phyloP scores from a whole-genome alignment of 805 yeast species.

The Candida vaughaniae region DNA sequence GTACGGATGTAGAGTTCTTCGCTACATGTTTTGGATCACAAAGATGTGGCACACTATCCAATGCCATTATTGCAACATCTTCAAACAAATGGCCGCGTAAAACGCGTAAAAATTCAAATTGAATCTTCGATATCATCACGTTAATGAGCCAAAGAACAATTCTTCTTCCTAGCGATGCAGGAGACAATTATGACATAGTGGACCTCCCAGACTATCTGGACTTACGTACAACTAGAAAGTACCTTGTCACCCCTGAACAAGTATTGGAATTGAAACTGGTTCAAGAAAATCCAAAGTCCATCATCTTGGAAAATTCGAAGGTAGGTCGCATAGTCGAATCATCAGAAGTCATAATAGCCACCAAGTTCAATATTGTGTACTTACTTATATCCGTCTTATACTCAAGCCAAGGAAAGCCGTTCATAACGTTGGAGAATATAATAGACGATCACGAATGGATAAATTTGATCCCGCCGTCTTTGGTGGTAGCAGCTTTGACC shows the following conservation, averaged over 20 bases:
- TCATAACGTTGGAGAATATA: conserved; percentile 44
- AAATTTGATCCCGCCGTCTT: conserved; percentile 21
- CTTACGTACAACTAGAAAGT: conserved; percentile 3
- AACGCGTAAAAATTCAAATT: too few species aligned
- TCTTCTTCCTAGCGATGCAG: conserved; percentile 10
- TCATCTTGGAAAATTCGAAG: conserved; percentile 24
- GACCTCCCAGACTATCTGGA: conserved; percentile 11
- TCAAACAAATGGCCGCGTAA: too few species aligned
- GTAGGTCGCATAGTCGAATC: conserved; percentile 41
- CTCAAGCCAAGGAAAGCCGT: conserved; percentile 9
- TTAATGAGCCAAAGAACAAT: conserved; percentile 10
- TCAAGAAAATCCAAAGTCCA: conserved; percentile 35
- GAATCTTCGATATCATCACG: conserved; percentile 2
- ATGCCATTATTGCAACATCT: too few species aligned
- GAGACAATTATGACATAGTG: conserved; percentile 4
- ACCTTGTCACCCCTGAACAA: conserved; percentile 12
- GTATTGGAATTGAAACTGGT: conserved; percentile 40
- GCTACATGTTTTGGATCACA: too few species aligned
- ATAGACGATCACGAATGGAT: conserved; percentile 34
- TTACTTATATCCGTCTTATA: conserved; percentile 37
- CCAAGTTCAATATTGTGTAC: conserved; percentile 41
- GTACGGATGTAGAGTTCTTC: too few species aligned
- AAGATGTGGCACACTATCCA: too few species aligned
- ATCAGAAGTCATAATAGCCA: conserved; percentile 38
- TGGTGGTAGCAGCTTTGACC: conserved; percentile 22